phyloP scores from a whole-genome alignment of 164 flowering plant genomes.

The Annona cherimola region DNA sequence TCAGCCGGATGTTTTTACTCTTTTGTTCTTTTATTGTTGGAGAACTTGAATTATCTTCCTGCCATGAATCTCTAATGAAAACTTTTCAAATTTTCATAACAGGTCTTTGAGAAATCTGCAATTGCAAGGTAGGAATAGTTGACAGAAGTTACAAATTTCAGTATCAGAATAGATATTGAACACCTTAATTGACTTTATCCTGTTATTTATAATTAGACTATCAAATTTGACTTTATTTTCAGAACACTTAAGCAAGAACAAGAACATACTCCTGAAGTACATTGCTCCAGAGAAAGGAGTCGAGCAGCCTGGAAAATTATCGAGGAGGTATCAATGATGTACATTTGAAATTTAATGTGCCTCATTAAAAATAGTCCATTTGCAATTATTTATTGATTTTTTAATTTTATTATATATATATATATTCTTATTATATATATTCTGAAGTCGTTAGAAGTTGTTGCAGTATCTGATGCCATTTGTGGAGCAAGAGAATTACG shows the following conservation, averaged over 20 bases:
- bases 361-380: background rate
- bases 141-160: background rate
- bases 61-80: background rate
- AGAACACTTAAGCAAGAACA: constrained; percentile 46
- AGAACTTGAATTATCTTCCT: background rate
- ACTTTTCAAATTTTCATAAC: constrained; percentile 3
- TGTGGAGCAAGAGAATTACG: constrained; percentile 66
- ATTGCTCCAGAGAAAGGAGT: constrained; percentile 96
- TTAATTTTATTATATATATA: background rate
- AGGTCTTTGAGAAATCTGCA: constrained; percentile 24
- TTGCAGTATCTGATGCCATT: constrained; percentile 88
- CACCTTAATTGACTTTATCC: background rate
- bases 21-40: background rate
- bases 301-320: constrained; percentile 79
- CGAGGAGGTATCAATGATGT: constrained; percentile 55
- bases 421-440: background rate
- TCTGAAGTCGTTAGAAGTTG: background rate
- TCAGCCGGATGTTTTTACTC: background rate
- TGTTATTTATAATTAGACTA: background rate
- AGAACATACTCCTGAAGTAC: constrained; percentile 57
- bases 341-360: background rate
- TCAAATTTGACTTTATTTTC: constrained; percentile 5
- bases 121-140: constrained; percentile 24
- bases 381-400: background rate
- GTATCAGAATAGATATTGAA: background rate